Evolutionary conservation across 768 basidiomycete genomes (phyloP).

Genomic region (Leccinum truebloodii): DNA sequence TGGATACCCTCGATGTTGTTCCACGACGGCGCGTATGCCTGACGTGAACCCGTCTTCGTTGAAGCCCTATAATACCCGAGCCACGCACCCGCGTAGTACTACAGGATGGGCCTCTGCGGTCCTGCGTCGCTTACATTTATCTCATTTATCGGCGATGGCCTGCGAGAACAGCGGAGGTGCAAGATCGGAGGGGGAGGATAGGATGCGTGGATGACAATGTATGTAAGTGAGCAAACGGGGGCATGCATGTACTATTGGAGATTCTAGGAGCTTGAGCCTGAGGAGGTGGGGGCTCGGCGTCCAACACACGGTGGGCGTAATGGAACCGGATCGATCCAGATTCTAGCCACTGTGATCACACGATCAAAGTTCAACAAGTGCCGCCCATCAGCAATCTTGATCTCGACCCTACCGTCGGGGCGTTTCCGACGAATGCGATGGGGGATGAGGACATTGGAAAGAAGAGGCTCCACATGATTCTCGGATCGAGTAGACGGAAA

Average conservation of each 20-base stretch:
- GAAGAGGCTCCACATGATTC: slow-evolving; percentile 53
- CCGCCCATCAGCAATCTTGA: slow-evolving; percentile 51
- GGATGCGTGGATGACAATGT: neutral
- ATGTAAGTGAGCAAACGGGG: too few relatives aligned
- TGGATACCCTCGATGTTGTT: slow-evolving; percentile 30
- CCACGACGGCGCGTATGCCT: slow-evolving; percentile 38
- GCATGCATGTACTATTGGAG: too few relatives aligned
- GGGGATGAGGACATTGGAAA: slow-evolving; percentile 61
- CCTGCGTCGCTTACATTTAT: slow-evolving; percentile 59
- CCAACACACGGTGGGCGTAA: slow-evolving; percentile 73
- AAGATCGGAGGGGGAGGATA: neutral
- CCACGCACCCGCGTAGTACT: slow-evolving; percentile 59
- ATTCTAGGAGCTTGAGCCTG: too few relatives aligned
- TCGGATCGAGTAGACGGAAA: slow-evolving; percentile 56
- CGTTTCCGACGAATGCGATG: slow-evolving; percentile 46
- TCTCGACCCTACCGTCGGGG: slow-evolving; percentile 31
- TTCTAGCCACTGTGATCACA: slow-evolving; percentile 62
- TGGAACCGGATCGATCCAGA: slow-evolving; percentile 37
- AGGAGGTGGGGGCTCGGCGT: slow-evolving; percentile 32
- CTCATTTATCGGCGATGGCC: slow-evolving; percentile 55
- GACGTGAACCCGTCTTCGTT: slow-evolving; percentile 76
- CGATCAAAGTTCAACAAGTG: slow-evolving; percentile 56
- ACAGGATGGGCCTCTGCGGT: slow-evolving; percentile 56
- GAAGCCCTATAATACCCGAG: slow-evolving; percentile 65
- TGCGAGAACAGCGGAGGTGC: slow-evolving; percentile 13